phyloP scores from a whole-genome alignment of 106 monocot genomes.

The Gastrodia elata region DNA sequence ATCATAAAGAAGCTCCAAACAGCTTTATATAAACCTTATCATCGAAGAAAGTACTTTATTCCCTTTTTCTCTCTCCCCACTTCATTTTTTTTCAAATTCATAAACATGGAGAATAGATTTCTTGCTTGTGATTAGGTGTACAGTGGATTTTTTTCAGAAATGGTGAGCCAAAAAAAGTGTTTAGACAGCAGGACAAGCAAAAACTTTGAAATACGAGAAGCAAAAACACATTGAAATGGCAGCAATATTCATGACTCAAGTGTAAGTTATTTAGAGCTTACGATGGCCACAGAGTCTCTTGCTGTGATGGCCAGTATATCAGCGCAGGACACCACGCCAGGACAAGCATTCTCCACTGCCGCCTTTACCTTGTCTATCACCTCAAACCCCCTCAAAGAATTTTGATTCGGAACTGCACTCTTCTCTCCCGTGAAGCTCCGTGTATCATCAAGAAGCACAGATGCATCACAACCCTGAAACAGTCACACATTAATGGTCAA shows the following conservation, averaged over 20 bases:
- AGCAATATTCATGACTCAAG: too few species aligned
- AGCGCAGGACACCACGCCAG: slow-evolving; percentile 64
- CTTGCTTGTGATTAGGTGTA: too few species aligned
- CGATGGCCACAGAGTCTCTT: slow-evolving; percentile 50
- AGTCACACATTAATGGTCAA: too few species aligned
- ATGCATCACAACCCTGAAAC: slow-evolving; percentile 67
- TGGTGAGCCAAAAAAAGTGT: too few species aligned
- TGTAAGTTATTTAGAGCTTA: too few species aligned
- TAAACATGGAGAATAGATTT: too few species aligned
- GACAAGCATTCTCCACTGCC: slow-evolving; percentile 51
- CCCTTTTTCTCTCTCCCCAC: too few species aligned
- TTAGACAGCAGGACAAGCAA: too few species aligned
- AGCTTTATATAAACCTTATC: neutral
- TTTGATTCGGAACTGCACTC: slow-evolving; percentile 39
- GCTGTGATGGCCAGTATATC: slow-evolving; percentile 62
- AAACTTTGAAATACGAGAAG: too few species aligned
- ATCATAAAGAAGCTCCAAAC: neutral
- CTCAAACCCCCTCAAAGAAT: slow-evolving; percentile 53
- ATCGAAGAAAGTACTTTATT: neutral
- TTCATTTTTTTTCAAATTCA: too few species aligned
- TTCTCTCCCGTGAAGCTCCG: slow-evolving; percentile 71
- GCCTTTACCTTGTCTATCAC: slow-evolving; percentile 61
- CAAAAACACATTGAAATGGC: too few species aligned
- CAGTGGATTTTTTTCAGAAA: too few species aligned
- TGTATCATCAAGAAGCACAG: slow-evolving; percentile 62